phyloP scores from a whole-genome alignment of 495 filamentous ascomycete species.

The Delitschia confertaspora region DNA sequence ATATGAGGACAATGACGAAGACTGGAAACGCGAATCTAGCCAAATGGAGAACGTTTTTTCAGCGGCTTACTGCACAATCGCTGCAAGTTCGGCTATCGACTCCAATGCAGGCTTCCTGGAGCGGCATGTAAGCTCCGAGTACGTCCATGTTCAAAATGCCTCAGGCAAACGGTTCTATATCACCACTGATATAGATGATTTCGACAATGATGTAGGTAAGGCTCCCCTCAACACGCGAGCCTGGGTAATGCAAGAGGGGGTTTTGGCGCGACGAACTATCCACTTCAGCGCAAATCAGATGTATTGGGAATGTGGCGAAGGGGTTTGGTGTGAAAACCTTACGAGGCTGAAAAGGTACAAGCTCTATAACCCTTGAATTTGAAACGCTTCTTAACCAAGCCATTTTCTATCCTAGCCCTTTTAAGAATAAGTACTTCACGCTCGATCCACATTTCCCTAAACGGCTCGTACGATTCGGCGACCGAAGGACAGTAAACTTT shows the following conservation, averaged over 20 bases:
- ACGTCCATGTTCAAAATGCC: conserved; percentile 1
- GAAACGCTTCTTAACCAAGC: conserved; percentile 1
- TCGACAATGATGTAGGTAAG: not conserved
- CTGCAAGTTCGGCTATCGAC: conserved; percentile 6
- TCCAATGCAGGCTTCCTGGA: conserved; percentile 6
- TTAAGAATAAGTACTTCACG: conserved; percentile 1
- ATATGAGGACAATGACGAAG: not conserved
- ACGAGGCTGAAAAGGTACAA: conserved; percentile 8
- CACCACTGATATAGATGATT: conserved; percentile 1
- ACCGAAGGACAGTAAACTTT: conserved; percentile 4
- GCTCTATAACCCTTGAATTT: not conserved
- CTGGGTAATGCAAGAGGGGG: conserved; percentile 9
- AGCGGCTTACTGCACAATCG: conserved; percentile 7
- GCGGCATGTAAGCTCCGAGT: conserved; percentile 1
- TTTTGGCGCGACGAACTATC: conserved; percentile 3
- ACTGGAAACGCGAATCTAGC: not conserved
- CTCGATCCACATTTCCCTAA: conserved; percentile 9
- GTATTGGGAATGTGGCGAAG: conserved; percentile 7
- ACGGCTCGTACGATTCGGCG: conserved; percentile 2
- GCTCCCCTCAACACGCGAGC: conserved; percentile 4
- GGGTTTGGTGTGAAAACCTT: conserved; percentile 11
- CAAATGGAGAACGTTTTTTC: not conserved
- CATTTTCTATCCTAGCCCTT: not conserved
- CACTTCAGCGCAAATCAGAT: conserved; percentile 3
- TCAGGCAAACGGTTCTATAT: conserved; percentile 8